These are phyloP conservation scores for Mortierella antarctica DNA, from an alignment of 192 early-diverging fungal species.

Conservation along the genomic window DNA sequence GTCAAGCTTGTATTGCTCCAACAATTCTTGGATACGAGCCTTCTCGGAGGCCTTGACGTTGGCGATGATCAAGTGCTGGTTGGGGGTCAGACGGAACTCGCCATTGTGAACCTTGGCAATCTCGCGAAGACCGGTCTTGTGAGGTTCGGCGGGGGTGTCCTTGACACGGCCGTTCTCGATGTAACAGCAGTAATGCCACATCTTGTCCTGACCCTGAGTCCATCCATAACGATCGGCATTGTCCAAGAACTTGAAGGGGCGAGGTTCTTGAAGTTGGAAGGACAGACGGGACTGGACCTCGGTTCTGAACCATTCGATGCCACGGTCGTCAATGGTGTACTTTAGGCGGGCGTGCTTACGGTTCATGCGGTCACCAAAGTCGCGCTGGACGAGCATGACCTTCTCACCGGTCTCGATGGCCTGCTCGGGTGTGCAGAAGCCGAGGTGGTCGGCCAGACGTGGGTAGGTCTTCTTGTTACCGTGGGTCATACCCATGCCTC, in stretches of 20 bases:
- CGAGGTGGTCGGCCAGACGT: slow-evolving; percentile 79
- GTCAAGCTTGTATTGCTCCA: slow-evolving; percentile 85
- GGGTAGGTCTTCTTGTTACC: slow-evolving; percentile 98
- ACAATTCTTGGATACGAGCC: slow-evolving; percentile 70
- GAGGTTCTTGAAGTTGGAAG: slow-evolving; percentile 71
- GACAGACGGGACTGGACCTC: slow-evolving; percentile 89
- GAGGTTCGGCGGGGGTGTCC: slow-evolving; percentile 77
- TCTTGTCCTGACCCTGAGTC: slow-evolving; percentile 74
- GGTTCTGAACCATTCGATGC: slow-evolving; percentile 89
- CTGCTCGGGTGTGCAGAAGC: slow-evolving; percentile 81
- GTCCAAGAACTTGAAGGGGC: slow-evolving; percentile 82
- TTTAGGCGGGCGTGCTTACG: slow-evolving; percentile 98
- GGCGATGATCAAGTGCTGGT: slow-evolving; percentile 91
- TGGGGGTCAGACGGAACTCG: slow-evolving; percentile 90
- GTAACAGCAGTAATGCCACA: slow-evolving; percentile 88
- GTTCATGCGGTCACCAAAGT: slow-evolving; percentile 96
- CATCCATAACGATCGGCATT: slow-evolving; percentile 98
- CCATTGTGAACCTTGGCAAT: slow-evolving; percentile 80
- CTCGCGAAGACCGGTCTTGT: slow-evolving; percentile 83
- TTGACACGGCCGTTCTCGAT: slow-evolving; percentile 93
- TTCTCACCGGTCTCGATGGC: slow-evolving; percentile 88
- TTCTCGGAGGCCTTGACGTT: slow-evolving; percentile 79
- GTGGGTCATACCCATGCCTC: slow-evolving; percentile 99
- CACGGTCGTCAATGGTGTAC: slow-evolving; percentile 98
- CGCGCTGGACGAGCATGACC: slow-evolving; percentile 93